Evolutionary conservation across 2,329 filamentous ascomycete species (phyloP).

Genomic region (Ciborinia camelliae): DNA sequence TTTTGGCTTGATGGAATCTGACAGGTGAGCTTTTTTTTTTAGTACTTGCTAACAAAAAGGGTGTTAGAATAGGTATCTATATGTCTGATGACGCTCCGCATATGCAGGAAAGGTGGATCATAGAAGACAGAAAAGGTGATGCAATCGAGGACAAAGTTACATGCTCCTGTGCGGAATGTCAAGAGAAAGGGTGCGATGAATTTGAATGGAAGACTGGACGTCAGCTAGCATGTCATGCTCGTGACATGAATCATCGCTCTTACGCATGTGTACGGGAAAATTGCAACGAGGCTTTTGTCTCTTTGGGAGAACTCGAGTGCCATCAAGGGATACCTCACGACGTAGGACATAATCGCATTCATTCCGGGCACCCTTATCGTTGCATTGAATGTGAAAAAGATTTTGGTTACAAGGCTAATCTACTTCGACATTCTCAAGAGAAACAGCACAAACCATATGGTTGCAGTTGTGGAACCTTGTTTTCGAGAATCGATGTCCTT

Average conservation of each 20-base stretch:
- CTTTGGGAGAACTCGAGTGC: constrained; percentile 6
- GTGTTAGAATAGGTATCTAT: constrained; percentile 18
- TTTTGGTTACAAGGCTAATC: constrained; percentile 12
- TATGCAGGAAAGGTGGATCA: too few species aligned
- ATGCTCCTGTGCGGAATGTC: neutral
- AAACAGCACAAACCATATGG: constrained; percentile 23
- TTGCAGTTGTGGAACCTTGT: constrained; percentile 32
- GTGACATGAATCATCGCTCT: neutral
- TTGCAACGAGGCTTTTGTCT: constrained; percentile 21
- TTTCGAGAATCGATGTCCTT: constrained; percentile 34
- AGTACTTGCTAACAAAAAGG: constrained; percentile 31
- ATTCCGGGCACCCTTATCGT: constrained; percentile 6
- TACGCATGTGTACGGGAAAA: neutral
- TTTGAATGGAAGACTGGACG: neutral
- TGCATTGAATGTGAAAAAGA: constrained; percentile 23
- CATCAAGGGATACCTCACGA: constrained; percentile 20
- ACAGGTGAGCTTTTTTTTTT: constrained; percentile 31
- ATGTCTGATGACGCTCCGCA: too few species aligned
- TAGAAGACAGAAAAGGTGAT: neutral
- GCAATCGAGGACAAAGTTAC: neutral
- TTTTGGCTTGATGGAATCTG: constrained; percentile 19
- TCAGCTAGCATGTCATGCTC: neutral
- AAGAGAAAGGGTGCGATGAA: neutral
- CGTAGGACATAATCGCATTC: constrained; percentile 13
- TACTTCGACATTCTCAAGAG: constrained; percentile 23